Percentiles rank a stretch among this genome's conserved stretches.
Conservation (phyloP, 129 eudicot genomes). For the Solidago caesia region DNA sequence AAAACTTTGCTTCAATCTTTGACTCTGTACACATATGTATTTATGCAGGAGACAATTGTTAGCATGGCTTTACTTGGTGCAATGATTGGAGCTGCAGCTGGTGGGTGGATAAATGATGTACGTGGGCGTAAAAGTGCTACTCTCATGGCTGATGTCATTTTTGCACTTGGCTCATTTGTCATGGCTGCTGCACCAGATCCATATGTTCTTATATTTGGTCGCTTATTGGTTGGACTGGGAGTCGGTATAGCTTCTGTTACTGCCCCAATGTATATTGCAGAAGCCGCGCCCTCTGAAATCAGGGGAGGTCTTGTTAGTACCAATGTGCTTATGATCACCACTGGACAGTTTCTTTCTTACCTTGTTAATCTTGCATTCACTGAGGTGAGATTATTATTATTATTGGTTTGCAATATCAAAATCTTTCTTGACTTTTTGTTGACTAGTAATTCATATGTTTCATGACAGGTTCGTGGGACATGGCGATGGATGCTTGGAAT, state of each 20-base stretch:
- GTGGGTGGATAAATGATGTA: slow-evolving; percentile 65
- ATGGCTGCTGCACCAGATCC: slow-evolving; percentile 87
- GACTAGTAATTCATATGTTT: not conserved
- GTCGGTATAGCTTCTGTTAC: slow-evolving; percentile 85
- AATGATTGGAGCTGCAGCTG: slow-evolving; percentile 66
- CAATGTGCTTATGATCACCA: slow-evolving; percentile 83
- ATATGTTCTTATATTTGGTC: slow-evolving; percentile 69
- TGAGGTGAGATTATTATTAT: slow-evolving; percentile 48
- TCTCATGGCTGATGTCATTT: slow-evolving; percentile 59
- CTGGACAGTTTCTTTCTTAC: slow-evolving; percentile 90
- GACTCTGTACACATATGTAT: not conserved
- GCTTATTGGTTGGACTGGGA: slow-evolving; percentile 80
- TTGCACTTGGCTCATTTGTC: slow-evolving; percentile 53
- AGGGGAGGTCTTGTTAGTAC: slow-evolving; percentile 91
- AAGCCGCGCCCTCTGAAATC: slow-evolving; percentile 82
- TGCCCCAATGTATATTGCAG: slow-evolving; percentile 91
- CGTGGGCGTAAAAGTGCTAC: slow-evolving; percentile 57
- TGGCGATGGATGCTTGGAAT: slow-evolving; percentile 65
- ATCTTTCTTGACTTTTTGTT: not conserved
- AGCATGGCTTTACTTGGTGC: slow-evolving; percentile 92
- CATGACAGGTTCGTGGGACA: slow-evolving; percentile 36
- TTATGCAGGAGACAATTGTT: slow-evolving; percentile 66
- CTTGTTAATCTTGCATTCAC: slow-evolving; percentile 87
- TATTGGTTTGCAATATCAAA: not conserved
- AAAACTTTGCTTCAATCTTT: not conserved